Conservation (phyloP, 306 rosid genomes). For the Pyrus betulifolia region DNA sequence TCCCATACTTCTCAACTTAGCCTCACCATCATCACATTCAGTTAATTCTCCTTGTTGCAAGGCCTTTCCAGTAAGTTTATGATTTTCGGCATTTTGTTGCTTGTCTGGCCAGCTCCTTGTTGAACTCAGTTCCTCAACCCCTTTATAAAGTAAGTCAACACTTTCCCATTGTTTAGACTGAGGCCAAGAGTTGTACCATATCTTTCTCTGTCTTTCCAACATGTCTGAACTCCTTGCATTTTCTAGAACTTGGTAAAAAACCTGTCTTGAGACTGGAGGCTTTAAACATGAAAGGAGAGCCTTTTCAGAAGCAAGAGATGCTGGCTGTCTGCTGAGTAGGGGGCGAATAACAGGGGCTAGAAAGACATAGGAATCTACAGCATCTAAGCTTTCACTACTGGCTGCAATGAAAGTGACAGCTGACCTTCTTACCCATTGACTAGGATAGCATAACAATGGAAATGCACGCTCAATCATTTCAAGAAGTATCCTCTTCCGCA, state of each 20-base stretch:
- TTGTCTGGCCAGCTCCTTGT: slow-evolving; percentile 63
- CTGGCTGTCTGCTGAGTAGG: slow-evolving; percentile 80
- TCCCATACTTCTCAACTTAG: slow-evolving; percentile 70
- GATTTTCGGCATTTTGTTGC: slow-evolving; percentile 43
- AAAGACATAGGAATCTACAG: slow-evolving; percentile 88
- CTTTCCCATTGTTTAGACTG: slow-evolving; percentile 87
- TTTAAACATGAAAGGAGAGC: slow-evolving; percentile 74
- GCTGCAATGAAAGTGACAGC: slow-evolving; percentile 84
- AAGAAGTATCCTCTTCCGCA: slow-evolving; percentile 81
- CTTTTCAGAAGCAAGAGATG: slow-evolving; percentile 78
- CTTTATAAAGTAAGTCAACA: slow-evolving; percentile 64
- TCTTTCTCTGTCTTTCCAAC: slow-evolving; percentile 95
- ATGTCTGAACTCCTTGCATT: slow-evolving; percentile 90
- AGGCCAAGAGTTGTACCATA: slow-evolving; percentile 87
- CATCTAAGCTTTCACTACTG: slow-evolving; percentile 84
- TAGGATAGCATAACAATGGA: slow-evolving; percentile 86
- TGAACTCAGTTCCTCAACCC: slow-evolving; percentile 53
- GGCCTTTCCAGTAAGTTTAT: slow-evolving; percentile 36
- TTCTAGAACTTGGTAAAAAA: slow-evolving; percentile 70
- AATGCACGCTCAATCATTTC: slow-evolving; percentile 89
- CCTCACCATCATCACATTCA: slow-evolving; percentile 63
- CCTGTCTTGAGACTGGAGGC: slow-evolving; percentile 75
- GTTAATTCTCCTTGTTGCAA: slow-evolving; percentile 46
- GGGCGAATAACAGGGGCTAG: slow-evolving; percentile 89
- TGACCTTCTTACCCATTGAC: slow-evolving; percentile 87